Evolutionary conservation across 202 grass and related monocot genomes (phyloP), one percentile per base, ranked within the genome.

Genomic region (Hordeum pubiflorum): DNA sequence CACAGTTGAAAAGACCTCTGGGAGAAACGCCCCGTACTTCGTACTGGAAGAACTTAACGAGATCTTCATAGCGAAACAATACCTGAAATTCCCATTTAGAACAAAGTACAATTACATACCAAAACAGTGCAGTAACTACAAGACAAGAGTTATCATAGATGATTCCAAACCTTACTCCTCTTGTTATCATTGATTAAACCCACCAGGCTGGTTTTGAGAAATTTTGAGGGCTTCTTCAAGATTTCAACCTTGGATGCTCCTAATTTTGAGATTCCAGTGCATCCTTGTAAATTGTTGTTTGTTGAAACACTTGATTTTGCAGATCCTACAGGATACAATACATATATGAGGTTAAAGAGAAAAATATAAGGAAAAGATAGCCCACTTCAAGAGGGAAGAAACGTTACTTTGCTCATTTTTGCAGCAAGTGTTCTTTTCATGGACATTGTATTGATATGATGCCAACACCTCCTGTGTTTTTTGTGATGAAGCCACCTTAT

Each of bases 1-100:
- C 96, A 85, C 96, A 99, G 89, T 99, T 99, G 89, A 91, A 87
- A 87, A 99, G 87, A n/a, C 96, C 96, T 85, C 92, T 91, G 8
- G 96, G 96, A 81, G 88, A 92, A 87, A 99, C 74, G 9, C 89
- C 90, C 38, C 69, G 74, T 59, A 86, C 90, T 84, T 95, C 86
- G 56, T 90, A 95, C 54, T 98, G 89, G 77, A 96, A 99, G 89
- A 99, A 90, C 82, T 91, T 96, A 46, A 95, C 89, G 82, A 99
- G 90, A 80, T 99, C 91, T 74, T 99, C 96, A 56, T 91, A 93
- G 10, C 85, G 81, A 74, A 99, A 99, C 70, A 99, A 65, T 75
- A 96, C 71, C 87, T 93, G 64, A 79, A 87, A 63, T 77, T 62
- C 12, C 85, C 85, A 85, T 72, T 67, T 63, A 78, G 41, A 90